Conservation (phyloP, 2,329 filamentous ascomycete genomes). For the Botrytis aclada region DNA sequence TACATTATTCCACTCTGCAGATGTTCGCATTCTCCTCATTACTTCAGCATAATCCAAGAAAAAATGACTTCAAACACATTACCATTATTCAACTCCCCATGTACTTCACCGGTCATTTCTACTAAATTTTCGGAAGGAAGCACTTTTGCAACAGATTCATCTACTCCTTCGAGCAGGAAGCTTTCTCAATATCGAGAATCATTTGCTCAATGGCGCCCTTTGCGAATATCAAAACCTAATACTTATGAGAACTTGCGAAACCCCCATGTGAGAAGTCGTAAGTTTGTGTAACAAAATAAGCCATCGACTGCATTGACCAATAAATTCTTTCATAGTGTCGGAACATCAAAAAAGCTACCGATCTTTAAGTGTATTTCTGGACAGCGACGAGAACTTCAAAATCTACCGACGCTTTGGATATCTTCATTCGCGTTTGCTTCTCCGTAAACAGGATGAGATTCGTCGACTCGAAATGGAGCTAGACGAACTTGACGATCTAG, state of each 20-base stretch:
- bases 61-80: not conserved
- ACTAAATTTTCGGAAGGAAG: not conserved
- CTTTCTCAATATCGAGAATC: not conserved
- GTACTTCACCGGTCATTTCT: not conserved
- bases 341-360: slow-evolving; percentile 39
- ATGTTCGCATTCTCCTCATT: not conserved
- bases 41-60: not conserved
- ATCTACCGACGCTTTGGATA: slow-evolving; percentile 44
- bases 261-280: slow-evolving; percentile 12
- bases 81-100: slow-evolving; percentile 1
- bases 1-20: too few species aligned
- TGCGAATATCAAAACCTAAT: not conserved
- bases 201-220: not conserved
- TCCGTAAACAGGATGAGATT: slow-evolving; percentile 30
- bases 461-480: slow-evolving; percentile 27
- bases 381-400: slow-evolving; percentile 44
- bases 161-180: not conserved
- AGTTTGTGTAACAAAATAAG: not conserved
- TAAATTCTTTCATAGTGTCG: slow-evolving; percentile 16
- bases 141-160: not conserved
- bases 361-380: slow-evolving; percentile 40
- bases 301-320: not conserved
- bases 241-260: not conserved
- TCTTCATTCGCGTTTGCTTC: slow-evolving; percentile 40
- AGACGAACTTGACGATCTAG: slow-evolving; percentile 24